phyloP scores from a whole-genome alignment of 768 basidiomycete genomes.

The Serendipita indica region DNA sequence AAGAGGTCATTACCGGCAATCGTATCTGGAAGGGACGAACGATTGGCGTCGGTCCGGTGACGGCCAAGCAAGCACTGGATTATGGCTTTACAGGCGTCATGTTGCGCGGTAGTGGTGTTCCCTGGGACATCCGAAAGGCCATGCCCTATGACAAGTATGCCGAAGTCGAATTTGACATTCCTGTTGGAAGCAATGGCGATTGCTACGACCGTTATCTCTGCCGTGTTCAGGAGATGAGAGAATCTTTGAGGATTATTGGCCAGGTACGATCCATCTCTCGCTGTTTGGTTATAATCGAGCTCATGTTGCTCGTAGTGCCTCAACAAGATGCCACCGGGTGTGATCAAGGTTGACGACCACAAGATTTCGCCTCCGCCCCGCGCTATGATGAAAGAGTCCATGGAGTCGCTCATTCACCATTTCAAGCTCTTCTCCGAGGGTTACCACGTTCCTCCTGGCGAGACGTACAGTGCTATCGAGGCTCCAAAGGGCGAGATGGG shows the following conservation, averaged over 20 bases:
- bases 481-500: constrained; percentile 99
- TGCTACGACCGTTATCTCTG: constrained; percentile 97
- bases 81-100: constrained; percentile 95
- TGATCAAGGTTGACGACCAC: constrained; percentile 89
- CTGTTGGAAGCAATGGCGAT: constrained; percentile 93
- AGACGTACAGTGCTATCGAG: constrained; percentile 95
- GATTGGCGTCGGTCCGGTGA: constrained; percentile 76
- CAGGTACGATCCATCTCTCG: constrained; percentile 31
- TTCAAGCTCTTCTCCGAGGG: constrained; percentile 99
- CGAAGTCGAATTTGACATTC: constrained; percentile 94
- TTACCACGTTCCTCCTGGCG: constrained; percentile 81
- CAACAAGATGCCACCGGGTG: constrained; percentile 93
- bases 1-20: constrained; percentile 95
- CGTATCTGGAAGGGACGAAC: constrained; percentile 97
- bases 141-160: constrained; percentile 94
- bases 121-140: constrained; percentile 90
- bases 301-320: constrained; percentile 43
- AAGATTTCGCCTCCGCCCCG: constrained; percentile 94
- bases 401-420: constrained; percentile 96
- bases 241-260: constrained; percentile 75
- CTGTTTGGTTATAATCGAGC: not conserved
- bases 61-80: constrained; percentile 80
- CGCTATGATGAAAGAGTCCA: constrained; percentile 97
- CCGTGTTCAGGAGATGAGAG: constrained; percentile 96
- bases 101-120: constrained; percentile 83